phyloP scores from a whole-genome alignment of 352 stramenopile genomes.

The Globisporangium recalcitrans region DNA sequence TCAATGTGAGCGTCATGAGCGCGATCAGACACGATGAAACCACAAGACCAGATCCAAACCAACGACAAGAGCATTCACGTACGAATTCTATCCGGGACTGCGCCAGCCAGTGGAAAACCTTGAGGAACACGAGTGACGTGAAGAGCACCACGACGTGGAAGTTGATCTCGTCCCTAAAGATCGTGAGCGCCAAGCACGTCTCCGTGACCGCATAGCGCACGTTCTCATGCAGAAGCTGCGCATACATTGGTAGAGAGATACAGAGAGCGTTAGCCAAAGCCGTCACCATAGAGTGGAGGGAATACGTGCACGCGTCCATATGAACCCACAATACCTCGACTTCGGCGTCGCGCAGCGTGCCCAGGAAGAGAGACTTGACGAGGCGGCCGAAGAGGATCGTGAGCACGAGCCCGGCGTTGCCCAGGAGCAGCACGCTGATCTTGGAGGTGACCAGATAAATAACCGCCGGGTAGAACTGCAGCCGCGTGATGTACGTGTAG shows the following conservation, averaged over 20 bases:
- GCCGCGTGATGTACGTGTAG: constrained; percentile 92
- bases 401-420: constrained; percentile 91
- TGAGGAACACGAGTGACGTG: constrained; percentile 93
- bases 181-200: constrained; percentile 98
- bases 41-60: not conserved
- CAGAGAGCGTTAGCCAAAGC: not conserved
- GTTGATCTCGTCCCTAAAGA: constrained; percentile 97
- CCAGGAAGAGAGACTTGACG: constrained; percentile 86
- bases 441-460: constrained; percentile 97
- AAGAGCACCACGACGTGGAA: constrained; percentile 94
- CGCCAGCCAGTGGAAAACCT: constrained; percentile 92
- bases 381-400: constrained; percentile 78
- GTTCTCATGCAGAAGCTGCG: constrained; percentile 93
- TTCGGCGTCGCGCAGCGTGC: constrained; percentile 73
- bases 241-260: not conserved
- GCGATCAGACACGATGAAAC: not conserved
- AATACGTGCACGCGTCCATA: not conserved
- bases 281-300: not conserved
- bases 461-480: constrained; percentile 97
- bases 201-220: constrained; percentile 97
- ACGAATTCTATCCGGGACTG: constrained; percentile 88
- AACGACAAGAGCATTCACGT: constrained; percentile 20
- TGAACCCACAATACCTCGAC: constrained; percentile 45
- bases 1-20: not conserved
- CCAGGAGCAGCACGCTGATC: constrained; percentile 92